Conservation (phyloP, 208 protist genomes). For the Plasmodiophora brassicae region DNA sequence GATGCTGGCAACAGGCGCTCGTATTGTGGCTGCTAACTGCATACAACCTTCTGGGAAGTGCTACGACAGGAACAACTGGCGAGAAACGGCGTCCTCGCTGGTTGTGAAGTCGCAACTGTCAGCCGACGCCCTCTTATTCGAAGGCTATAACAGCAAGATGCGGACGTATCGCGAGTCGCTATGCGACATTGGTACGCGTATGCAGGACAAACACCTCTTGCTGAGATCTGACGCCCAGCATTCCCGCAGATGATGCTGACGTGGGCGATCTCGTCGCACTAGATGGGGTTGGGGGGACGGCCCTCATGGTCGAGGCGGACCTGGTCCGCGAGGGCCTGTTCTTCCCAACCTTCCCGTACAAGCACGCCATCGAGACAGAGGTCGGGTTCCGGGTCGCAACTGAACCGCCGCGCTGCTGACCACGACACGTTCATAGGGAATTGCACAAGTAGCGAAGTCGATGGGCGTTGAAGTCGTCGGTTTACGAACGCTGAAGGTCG, state of each 20-base stretch:
- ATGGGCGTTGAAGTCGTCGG: constrained; percentile 9
- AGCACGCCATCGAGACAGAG: constrained; percentile 30
- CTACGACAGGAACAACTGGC: constrained; percentile 31
- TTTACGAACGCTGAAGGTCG: background rate
- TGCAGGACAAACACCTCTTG: background rate
- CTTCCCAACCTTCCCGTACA: background rate
- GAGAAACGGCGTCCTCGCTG: background rate
- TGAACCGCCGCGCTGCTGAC: background rate
- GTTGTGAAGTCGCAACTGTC: background rate
- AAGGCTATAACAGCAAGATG: constrained; percentile 19
- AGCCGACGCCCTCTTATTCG: background rate
- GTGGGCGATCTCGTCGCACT: background rate
- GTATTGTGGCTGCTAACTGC: background rate
- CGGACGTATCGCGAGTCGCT: background rate
- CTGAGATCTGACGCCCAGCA: too few relatives aligned
- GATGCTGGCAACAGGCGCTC: background rate
- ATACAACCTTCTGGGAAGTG: background rate
- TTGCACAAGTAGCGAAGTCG: constrained; percentile 6
- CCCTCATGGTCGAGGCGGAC: background rate
- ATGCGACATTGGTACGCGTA: background rate
- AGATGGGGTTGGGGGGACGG: background rate
- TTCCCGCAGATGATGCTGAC: background rate
- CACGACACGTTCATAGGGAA: background rate
- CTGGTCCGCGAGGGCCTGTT: background rate
- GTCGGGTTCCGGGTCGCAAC: background rate